These are phyloP conservation scores for Candida buenavistaensis DNA, from an alignment of 1,139 yeast genomes.

Conservation along the genomic window DNA sequence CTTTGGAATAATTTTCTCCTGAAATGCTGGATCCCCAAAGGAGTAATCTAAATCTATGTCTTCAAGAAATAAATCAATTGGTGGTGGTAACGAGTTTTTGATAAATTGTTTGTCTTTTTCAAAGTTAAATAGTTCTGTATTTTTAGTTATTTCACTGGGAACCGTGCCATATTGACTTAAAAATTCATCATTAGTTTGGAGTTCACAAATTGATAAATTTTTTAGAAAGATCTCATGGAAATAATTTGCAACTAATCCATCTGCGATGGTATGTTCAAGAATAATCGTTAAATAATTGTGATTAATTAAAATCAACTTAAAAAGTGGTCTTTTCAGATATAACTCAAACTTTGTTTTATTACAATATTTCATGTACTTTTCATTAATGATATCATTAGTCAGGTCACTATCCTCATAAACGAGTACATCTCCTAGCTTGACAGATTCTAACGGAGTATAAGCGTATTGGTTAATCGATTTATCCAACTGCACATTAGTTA, in stretches of 20 bases:
- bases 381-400: slow-evolving; percentile 26
- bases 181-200: slow-evolving; percentile 10
- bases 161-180: slow-evolving; percentile 16
- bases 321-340: slow-evolving; percentile 28
- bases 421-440: slow-evolving; percentile 27
- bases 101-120: slow-evolving; percentile 20
- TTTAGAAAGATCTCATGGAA: slow-evolving; percentile 40
- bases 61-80: slow-evolving; percentile 30
- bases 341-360: slow-evolving; percentile 25
- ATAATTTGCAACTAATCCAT: slow-evolving; percentile 41
- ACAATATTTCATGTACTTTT: slow-evolving; percentile 27
- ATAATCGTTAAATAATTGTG: slow-evolving; percentile 25
- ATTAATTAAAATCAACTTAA: slow-evolving; percentile 30
- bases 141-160: slow-evolving; percentile 4
- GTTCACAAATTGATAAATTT: slow-evolving; percentile 22
- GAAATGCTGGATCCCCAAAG: slow-evolving; percentile 25
- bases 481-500: slow-evolving; percentile 29
- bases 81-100: slow-evolving; percentile 33
- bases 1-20: slow-evolving; percentile 24
- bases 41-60: slow-evolving; percentile 26
- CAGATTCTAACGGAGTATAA: slow-evolving; percentile 25
- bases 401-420: too few relatives aligned
- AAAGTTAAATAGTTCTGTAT: slow-evolving; percentile 21
- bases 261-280: slow-evolving; percentile 44
- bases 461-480: slow-evolving; percentile 13